A percentile compares a stretch with the other conserved stretches of the same genome.
Evolutionary conservation across 1,139 yeast species (phyloP).

Genomic region (Saccharomyces hybrid): DNA sequence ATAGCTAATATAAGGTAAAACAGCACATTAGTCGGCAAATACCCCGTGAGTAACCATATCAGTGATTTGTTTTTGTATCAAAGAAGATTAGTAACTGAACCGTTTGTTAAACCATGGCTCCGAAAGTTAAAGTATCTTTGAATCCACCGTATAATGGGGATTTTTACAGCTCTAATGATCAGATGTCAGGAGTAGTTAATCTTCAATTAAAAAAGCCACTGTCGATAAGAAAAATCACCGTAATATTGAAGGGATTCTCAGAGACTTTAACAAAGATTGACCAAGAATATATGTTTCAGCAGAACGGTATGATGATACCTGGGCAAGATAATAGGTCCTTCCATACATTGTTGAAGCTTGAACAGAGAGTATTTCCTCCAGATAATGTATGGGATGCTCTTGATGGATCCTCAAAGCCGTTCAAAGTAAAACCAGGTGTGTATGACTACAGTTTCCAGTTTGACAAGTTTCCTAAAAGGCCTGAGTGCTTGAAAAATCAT

Average conservation of each 20-base stretch:
- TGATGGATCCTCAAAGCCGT: slow-evolving; percentile 24
- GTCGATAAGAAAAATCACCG: slow-evolving; percentile 21
- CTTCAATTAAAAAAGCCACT: slow-evolving; percentile 18
- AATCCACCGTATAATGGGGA: slow-evolving; percentile 25
- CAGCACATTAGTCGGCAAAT: not conserved
- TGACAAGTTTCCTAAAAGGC: slow-evolving; percentile 20
- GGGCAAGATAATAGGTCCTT: slow-evolving; percentile 22
- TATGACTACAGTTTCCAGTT: slow-evolving; percentile 25
- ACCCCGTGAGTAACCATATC: not conserved
- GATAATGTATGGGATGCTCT: slow-evolving; percentile 28
- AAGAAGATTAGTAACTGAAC: not conserved
- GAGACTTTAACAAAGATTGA: slow-evolving; percentile 25
- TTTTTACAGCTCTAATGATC: slow-evolving; percentile 24
- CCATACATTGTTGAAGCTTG: slow-evolving; percentile 18
- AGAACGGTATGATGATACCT: slow-evolving; percentile 21
- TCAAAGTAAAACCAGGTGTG: slow-evolving; percentile 24
- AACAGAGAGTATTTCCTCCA: slow-evolving; percentile 27
- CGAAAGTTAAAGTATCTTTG: slow-evolving; percentile 16
- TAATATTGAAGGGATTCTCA: slow-evolving; percentile 23
- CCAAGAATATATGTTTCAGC: slow-evolving; percentile 16
- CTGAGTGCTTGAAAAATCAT: slow-evolving; percentile 23
- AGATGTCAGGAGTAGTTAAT: slow-evolving; percentile 21
- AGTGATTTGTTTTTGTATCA: not conserved
- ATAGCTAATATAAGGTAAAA: not conserved
- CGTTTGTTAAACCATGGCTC: slow-evolving; percentile 16